Conservation (phyloP, 2,329 filamentous ascomycete genomes). For the Fusarium nanum region DNA sequence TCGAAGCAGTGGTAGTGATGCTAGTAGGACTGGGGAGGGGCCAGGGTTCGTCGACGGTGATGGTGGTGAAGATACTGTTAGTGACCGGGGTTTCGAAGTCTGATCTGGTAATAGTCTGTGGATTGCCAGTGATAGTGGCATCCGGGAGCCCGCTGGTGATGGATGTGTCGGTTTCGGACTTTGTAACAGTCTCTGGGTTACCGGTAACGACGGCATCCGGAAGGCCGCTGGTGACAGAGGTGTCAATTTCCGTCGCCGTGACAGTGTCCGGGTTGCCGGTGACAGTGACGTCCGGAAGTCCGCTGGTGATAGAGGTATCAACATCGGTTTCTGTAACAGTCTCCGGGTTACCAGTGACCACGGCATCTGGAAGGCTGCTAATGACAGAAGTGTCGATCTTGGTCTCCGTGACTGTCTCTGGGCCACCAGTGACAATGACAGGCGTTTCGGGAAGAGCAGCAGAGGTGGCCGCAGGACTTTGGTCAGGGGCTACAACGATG, state of each 20-base stretch:
- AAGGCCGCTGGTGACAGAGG: slow-evolving; percentile 29
- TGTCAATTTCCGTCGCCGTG: slow-evolving; percentile 41
- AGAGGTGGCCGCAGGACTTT: slow-evolving; percentile 18
- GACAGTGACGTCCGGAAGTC: slow-evolving; percentile 39
- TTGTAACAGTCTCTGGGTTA: slow-evolving; percentile 44
- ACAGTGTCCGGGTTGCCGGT: slow-evolving; percentile 48
- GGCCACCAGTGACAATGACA: slow-evolving; percentile 45
- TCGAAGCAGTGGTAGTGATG: slow-evolving; percentile 45
- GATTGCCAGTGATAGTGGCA: slow-evolving; percentile 41
- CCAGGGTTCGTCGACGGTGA: neutral
- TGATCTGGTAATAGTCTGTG: slow-evolving; percentile 48
- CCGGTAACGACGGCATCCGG: slow-evolving; percentile 46
- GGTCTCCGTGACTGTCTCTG: slow-evolving; percentile 50
- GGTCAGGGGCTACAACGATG: slow-evolving; percentile 45
- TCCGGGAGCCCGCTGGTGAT: slow-evolving; percentile 36
- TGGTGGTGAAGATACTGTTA: slow-evolving; percentile 9
- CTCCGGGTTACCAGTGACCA: slow-evolving; percentile 48
- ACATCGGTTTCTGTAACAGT: slow-evolving; percentile 47
- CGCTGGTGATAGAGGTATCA: slow-evolving; percentile 33
- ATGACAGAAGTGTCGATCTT: slow-evolving; percentile 47
- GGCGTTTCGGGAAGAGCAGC: slow-evolving; percentile 37
- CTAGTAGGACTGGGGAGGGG: neutral
- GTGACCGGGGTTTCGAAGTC: slow-evolving; percentile 33
- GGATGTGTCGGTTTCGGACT: slow-evolving; percentile 43
- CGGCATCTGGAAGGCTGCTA: slow-evolving; percentile 49